Evolutionary conservation across 106 monocot species (phyloP).

Genomic region (Dioscorea alata): DNA sequence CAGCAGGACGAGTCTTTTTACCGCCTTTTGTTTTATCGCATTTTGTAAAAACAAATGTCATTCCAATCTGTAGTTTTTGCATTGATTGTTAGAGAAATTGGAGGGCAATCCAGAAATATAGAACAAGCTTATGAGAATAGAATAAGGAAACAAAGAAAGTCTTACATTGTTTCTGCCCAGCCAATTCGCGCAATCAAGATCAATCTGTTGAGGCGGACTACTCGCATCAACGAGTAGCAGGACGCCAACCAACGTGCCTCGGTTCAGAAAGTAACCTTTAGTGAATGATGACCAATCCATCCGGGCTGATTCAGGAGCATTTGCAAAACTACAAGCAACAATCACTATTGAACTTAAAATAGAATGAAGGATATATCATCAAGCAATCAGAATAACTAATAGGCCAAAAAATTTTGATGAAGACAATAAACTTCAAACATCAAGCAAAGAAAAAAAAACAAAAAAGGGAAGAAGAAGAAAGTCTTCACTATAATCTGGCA

Average conservation of each 20-base stretch:
- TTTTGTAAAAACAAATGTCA: slow-evolving; percentile 97
- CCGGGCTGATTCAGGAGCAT: slow-evolving; percentile 65
- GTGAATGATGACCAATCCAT: slow-evolving; percentile 95
- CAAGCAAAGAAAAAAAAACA: too few species aligned
- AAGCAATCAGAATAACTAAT: too few species aligned
- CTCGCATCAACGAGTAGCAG: slow-evolving; percentile 85
- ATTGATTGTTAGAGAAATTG: not conserved
- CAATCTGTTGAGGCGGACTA: slow-evolving; percentile 83
- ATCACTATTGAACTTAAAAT: not conserved
- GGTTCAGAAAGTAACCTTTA: slow-evolving; percentile 88
- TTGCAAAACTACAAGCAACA: slow-evolving; percentile 57
- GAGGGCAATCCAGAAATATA: not conserved
- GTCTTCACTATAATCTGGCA: too few species aligned
- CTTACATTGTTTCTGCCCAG: slow-evolving; percentile 91
- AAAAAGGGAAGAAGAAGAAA: too few species aligned
- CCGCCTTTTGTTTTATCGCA: slow-evolving; percentile 88
- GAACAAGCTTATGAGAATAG: not conserved
- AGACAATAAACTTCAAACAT: too few species aligned
- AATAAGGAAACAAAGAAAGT: not conserved
- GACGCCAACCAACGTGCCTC: slow-evolving; percentile 71
- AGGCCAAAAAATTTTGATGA: too few species aligned
- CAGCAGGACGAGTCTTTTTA: slow-evolving; percentile 63
- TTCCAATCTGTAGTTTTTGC: slow-evolving; percentile 50
- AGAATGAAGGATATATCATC: too few species aligned
- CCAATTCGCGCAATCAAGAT: slow-evolving; percentile 98